Base-by-base conservation (phyloP, 2,329 filamentous ascomycete species). In the Colletotrichum scovillei region DNA sequence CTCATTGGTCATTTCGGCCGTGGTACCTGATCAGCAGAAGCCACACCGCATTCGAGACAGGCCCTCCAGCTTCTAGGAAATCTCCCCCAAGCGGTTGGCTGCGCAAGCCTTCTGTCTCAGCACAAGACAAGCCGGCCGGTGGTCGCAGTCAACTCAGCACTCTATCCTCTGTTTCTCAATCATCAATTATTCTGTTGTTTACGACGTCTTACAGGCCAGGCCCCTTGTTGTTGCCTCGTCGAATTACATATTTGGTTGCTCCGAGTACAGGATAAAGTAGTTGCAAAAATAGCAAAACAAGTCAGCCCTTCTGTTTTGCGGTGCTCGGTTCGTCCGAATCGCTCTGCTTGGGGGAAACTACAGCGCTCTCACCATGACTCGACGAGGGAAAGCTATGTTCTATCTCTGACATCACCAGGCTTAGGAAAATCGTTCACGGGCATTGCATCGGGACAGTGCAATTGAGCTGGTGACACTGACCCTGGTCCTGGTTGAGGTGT, bases 91-190 rank as follows among this genome's bases (percentile, higher is more conserved):
- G 55, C 71, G 46, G 49, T 42, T 67, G 56, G 71, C 49, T 63
- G 56, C 67, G 58, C 67, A 72, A 60, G 66, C 68, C 62, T 63
- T 58, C 38, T 72, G 72, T 74, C 72, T 74, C 68, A 72, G 57
- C 68, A 59, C 68, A 63, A 63, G 68, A 72, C 72, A 63, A 49
- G 69, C 72, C 52, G 32, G 46, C 72, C 52, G 32, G 46, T 70
- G 67, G 55, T 66, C 49, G 53, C 55, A 52, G 60, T 24, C 52
- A 68, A 63, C 52, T n/a, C 68, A 60, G 28, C 68, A 70, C 55
- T 70, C 56, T 66, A 69, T 56, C 55, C 53, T 72, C 55, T 26
- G 35, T 46, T 59, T 59, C 42, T 59, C 52, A 65, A 22, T 46
- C 55, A 60, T 70, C 38, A 35, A 70, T 53, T 16, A 32, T 28